Evolutionary conservation across 176 grass and related monocot genomes (phyloP).

Genomic region (Zoysia japonica): DNA sequence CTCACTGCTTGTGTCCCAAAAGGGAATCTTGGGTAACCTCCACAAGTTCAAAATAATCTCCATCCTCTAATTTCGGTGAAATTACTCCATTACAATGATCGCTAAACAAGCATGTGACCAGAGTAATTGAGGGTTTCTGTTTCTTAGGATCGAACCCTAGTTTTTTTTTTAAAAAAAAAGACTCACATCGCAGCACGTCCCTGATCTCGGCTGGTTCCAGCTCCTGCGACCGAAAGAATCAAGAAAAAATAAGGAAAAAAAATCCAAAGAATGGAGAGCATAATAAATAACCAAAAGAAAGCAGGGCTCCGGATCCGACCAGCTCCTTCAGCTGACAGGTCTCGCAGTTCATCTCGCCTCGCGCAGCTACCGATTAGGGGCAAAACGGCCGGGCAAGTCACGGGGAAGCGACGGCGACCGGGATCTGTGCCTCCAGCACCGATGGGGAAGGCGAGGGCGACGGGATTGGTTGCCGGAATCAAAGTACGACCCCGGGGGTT

Average conservation of each 20-base stretch:
- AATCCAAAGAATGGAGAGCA: neutral
- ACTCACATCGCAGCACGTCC: conserved; percentile 62
- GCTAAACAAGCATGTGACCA: conserved; percentile 13
- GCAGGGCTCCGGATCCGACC: conserved; percentile 24
- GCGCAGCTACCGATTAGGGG: neutral
- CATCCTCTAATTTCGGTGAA: neutral
- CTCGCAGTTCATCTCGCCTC: conserved; percentile 55
- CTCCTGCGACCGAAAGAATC: conserved; percentile 28
- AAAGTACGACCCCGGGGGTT: neutral
- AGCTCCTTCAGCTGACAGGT: conserved; percentile 67
- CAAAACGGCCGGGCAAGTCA: neutral
- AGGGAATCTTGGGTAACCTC: neutral
- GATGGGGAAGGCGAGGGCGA: neutral
- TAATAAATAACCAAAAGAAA: neutral
- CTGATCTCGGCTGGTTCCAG: conserved; percentile 45
- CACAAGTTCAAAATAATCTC: neutral
- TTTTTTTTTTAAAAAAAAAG: neutral
- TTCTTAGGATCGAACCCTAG: neutral
- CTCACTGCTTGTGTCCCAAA: neutral
- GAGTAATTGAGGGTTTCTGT: neutral
- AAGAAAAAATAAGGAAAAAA: neutral
- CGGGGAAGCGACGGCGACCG: no score
- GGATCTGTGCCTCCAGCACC: no score
- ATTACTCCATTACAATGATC: neutral
- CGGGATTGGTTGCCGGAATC: neutral